Percentiles rank a stretch among this genome's conserved stretches.
Conservation (phyloP, 116 monocot genomes). For the Posidonia oceanica region DNA sequence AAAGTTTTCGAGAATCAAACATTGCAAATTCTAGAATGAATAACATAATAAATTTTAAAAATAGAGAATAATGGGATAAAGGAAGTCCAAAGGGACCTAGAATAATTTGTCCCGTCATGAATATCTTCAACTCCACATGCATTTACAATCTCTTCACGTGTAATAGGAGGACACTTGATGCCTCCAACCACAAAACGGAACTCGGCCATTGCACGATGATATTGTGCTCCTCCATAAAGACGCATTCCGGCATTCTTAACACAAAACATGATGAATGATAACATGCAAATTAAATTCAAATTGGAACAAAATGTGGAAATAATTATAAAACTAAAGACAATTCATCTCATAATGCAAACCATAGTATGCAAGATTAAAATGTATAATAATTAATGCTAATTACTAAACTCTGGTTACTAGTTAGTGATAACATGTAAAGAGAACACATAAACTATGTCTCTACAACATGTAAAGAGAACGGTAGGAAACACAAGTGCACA, state of each 20-base stretch:
- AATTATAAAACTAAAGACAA: no score
- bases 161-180: conserved; percentile 82
- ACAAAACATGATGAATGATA: neutral
- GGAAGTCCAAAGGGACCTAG: conserved; percentile 34
- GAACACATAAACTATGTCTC: no score
- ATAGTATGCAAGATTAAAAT: no score
- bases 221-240: conserved; percentile 93
- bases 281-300: no score
- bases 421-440: no score
- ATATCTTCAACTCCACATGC: conserved; percentile 97
- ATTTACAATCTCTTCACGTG: conserved; percentile 91
- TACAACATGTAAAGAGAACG: no score
- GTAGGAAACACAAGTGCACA: no score
- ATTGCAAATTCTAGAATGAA: neutral
- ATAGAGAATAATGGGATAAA: neutral
- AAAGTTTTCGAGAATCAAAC: neutral
- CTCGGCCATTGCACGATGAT: conserved; percentile 95
- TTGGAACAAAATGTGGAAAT: no score
- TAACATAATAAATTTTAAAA: neutral
- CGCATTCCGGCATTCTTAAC: conserved; percentile 88
- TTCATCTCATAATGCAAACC: no score
- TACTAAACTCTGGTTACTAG: no score
- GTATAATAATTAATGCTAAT: no score
- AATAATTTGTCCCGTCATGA: conserved; percentile 95
- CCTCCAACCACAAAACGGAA: conserved; percentile 76